Conservation (phyloP, 352 stramenopile species). For the Phytopythium aichiense region DNA sequence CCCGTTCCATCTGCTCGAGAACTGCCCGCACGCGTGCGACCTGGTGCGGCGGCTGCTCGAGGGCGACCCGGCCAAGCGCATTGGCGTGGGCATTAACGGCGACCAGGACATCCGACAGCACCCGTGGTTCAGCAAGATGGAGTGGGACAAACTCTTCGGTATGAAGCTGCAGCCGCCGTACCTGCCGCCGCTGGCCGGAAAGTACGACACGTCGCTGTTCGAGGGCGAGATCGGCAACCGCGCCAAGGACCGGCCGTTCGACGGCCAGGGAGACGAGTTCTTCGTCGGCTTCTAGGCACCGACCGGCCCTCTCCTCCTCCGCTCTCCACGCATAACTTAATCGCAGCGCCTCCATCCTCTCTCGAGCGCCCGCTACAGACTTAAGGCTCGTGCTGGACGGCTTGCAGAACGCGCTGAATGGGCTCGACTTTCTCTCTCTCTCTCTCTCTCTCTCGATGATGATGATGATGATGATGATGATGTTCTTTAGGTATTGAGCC, state of each 20-base stretch:
- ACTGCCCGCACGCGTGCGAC: conserved; percentile 71
- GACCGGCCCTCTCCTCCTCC: neutral
- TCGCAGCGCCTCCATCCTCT: neutral
- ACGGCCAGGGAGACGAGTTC: conserved; percentile 60
- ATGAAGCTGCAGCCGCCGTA: conserved; percentile 60
- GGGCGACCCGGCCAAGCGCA: conserved; percentile 78
- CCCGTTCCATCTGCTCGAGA: conserved; percentile 59
- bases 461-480: too few relatives aligned
- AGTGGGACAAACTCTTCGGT: conserved; percentile 70
- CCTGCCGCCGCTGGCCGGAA: conserved; percentile 49
- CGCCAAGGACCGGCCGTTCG: conserved; percentile 61
- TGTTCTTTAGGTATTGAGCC: too few relatives aligned
- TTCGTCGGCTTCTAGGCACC: conserved; percentile 63
- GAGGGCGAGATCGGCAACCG: conserved; percentile 71
- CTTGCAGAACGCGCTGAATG: conserved; percentile 41
- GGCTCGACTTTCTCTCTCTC: conserved; percentile 38
- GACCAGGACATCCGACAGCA: conserved; percentile 66
- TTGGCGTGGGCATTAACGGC: conserved; percentile 67
- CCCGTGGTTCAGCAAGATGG: conserved; percentile 65
- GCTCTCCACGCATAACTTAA: neutral
- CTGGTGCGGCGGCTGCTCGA: conserved; percentile 90
- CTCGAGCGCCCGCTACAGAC: neutral
- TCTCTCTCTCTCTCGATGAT: conserved; percentile 30
- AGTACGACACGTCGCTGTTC: conserved; percentile 75
- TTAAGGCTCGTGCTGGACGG: conserved; percentile 62